A percentile compares a stretch with the other conserved stretches of the same genome.
Evolutionary conservation across 2,329 filamentous ascomycete species (phyloP).

Genomic region (Corinectria fuckeliana): DNA sequence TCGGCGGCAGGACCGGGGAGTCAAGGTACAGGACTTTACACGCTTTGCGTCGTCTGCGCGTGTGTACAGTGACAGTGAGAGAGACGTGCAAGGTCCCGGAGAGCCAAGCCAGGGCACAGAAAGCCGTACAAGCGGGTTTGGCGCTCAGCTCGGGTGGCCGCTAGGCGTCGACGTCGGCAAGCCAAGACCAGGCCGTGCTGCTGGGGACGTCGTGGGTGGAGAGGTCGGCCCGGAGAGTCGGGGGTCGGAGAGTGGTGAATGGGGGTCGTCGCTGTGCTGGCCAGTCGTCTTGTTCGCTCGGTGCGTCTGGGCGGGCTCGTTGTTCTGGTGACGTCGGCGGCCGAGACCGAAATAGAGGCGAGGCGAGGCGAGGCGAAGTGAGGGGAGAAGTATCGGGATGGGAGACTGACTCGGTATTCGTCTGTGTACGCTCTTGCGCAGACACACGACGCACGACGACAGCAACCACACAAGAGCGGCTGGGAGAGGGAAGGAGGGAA

Average conservation of each 20-base stretch:
- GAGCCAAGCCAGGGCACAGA: constrained; percentile 7
- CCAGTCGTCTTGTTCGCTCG: constrained; percentile 23
- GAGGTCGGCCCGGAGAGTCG: constrained; percentile 41
- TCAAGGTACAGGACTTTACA: constrained; percentile 12
- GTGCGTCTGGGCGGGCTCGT: constrained; percentile 32
- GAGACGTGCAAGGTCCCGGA: constrained; percentile 12
- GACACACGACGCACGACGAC: not conserved
- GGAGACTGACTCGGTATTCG: not conserved
- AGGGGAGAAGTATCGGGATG: not conserved
- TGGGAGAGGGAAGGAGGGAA: not conserved
- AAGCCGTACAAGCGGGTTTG: constrained; percentile 41
- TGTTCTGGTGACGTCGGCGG: constrained; percentile 39
- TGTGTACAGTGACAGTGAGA: not conserved
- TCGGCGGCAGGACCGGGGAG: constrained; percentile 37
- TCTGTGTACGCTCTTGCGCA: constrained; percentile 3
- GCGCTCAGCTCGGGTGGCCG: constrained; percentile 40
- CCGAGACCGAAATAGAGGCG: constrained; percentile 29
- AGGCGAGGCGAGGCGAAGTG: constrained; percentile 8
- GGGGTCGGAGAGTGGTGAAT: constrained; percentile 26
- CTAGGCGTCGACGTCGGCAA: constrained; percentile 29
- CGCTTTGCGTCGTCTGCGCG: constrained; percentile 12
- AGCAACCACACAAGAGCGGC: constrained; percentile 4
- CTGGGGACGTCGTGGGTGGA: constrained; percentile 39
- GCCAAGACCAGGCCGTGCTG: constrained; percentile 36
- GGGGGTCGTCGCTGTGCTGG: constrained; percentile 16